These are phyloP conservation scores for Pseudonectria foliicola DNA, from an alignment of 2,329 filamentous ascomycete species.

Conservation along the genomic window DNA sequence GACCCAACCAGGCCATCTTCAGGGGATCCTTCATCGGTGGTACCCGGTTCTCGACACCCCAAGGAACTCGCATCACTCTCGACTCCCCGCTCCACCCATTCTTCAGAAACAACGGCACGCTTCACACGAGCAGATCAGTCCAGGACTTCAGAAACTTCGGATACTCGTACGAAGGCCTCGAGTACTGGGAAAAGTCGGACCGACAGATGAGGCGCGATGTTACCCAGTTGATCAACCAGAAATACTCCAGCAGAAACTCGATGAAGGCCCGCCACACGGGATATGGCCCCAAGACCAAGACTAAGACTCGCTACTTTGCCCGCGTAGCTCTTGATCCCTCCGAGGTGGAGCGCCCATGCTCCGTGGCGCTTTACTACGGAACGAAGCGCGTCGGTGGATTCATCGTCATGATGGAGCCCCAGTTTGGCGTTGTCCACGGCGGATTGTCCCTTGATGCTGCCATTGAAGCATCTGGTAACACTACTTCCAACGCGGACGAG, in stretches of 20 bases:
- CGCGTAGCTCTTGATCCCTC: conserved; percentile 27
- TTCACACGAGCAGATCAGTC: conserved; percentile 36
- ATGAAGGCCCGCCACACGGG: conserved; percentile 3
- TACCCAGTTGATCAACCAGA: conserved; percentile 25
- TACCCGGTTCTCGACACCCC: conserved; percentile 34
- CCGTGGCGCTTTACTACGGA: conserved; percentile 27
- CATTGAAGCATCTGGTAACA: conserved; percentile 50
- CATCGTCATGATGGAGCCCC: conserved; percentile 30
- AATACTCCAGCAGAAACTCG: conserved; percentile 19
- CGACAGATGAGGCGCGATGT: conserved; percentile 25
- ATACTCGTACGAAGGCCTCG: conserved; percentile 33
- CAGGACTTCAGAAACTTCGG: conserved; percentile 27
- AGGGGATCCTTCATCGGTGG: conserved; percentile 26
- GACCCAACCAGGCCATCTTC: conserved; percentile 29
- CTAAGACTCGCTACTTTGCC: conserved; percentile 28
- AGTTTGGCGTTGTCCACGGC: conserved; percentile 24
- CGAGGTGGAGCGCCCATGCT: conserved; percentile 29
- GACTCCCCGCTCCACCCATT: conserved; percentile 45
- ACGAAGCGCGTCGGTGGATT: conserved; percentile 27
- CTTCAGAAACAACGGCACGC: conserved; percentile 29
- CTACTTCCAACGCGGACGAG: conserved; percentile 11
- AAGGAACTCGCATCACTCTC: conserved; percentile 33
- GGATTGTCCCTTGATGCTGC: conserved; percentile 47
- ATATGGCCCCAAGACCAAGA: no score
- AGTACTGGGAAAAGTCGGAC: conserved; percentile 26